Percentiles rank a stretch among this genome's conserved stretches.
Conservation (phyloP, 2,329 filamentous ascomycete species). For the Arthrinium puccinioides region DNA sequence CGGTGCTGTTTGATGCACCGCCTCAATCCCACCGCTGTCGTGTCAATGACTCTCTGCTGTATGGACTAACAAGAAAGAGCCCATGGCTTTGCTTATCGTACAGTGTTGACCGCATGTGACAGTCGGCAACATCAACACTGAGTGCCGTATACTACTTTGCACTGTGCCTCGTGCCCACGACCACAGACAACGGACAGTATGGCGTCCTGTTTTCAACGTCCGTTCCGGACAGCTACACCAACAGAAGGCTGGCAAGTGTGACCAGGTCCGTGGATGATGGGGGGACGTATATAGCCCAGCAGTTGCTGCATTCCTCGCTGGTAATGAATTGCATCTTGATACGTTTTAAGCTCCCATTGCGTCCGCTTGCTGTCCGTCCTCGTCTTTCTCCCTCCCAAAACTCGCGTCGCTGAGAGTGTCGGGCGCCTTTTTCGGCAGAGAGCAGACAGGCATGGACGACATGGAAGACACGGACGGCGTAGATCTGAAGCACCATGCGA, state of each 20-base stretch:
- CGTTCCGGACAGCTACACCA: conserved; percentile 4
- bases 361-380: background rate
- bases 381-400: too few relatives aligned
- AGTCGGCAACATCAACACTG: background rate
- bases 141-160: background rate
- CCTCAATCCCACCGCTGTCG: background rate
- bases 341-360: background rate
- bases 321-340: background rate
- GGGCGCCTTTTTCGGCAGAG: background rate
- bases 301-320: background rate
- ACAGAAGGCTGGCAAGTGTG: background rate
- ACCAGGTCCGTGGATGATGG: conserved; percentile 4
- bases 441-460: background rate
- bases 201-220: conserved; percentile 14
- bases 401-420: background rate
- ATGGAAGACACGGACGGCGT: conserved; percentile 17
- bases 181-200: conserved; percentile 17
- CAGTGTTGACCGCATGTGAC: conserved; percentile 3
- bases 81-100: background rate
- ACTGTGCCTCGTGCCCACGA: conserved; percentile 13
- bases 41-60: background rate
- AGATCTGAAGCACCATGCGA: conserved; percentile 13
- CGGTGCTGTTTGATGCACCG: background rate
- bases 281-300: background rate
- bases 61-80: too few relatives aligned